Conservation (phyloP, 495 filamentous ascomycete species). For the Aspergillus affinis region DNA sequence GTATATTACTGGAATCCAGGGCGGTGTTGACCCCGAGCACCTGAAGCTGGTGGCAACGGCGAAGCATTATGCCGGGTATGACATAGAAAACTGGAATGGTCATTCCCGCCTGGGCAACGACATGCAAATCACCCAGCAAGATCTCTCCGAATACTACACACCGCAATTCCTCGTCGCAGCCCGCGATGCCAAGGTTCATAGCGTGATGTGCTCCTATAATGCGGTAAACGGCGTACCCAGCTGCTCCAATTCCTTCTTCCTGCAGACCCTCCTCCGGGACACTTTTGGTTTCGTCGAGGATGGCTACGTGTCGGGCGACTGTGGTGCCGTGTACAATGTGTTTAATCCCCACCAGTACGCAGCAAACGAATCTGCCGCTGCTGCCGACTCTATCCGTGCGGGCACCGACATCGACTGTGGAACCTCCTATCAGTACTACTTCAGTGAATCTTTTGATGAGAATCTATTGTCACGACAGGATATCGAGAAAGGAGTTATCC, state of each 20-base stretch:
- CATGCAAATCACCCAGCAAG: slow-evolving; percentile 53
- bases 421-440: slow-evolving; percentile 49
- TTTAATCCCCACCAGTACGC: slow-evolving; percentile 57
- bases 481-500: slow-evolving; percentile 54
- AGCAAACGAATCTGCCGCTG: slow-evolving; percentile 41
- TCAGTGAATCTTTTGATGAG: slow-evolving; percentile 49
- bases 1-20: slow-evolving; percentile 62
- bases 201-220: slow-evolving; percentile 63
- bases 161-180: slow-evolving; percentile 36
- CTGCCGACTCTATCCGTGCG: slow-evolving; percentile 54
- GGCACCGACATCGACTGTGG: slow-evolving; percentile 66
- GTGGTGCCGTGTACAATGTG: slow-evolving; percentile 57
- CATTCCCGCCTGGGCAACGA: slow-evolving; percentile 56
- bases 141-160: slow-evolving; percentile 53
- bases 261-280: slow-evolving; percentile 58
- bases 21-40: slow-evolving; percentile 41
- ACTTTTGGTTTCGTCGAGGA: slow-evolving; percentile 46
- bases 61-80: slow-evolving; percentile 66
- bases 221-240: slow-evolving; percentile 59
- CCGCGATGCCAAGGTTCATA: slow-evolving; percentile 55
- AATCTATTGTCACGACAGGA: slow-evolving; percentile 47
- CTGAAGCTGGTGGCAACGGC: slow-evolving; percentile 62
- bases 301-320: slow-evolving; percentile 59
- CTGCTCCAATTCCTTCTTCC: slow-evolving; percentile 55
- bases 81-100: slow-evolving; percentile 60